A percentile compares a stretch with the other conserved stretches of the same genome.
Evolutionary conservation across 257 asterid genomes (phyloP).

Genomic region (Solanum tacnaense): DNA sequence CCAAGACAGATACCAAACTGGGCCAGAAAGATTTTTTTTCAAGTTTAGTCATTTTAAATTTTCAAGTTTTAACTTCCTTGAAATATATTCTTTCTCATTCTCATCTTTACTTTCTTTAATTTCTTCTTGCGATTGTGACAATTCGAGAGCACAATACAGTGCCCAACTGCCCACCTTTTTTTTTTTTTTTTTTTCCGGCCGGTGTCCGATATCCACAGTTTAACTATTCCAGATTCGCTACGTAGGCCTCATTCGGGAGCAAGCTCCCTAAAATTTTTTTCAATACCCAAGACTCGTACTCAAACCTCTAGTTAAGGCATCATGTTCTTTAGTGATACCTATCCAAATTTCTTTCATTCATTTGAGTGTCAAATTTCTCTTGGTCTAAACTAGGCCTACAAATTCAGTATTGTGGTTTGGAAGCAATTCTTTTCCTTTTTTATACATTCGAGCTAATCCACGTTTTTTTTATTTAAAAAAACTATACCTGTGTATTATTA

Average conservation of each 20-base stretch:
- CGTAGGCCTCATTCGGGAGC: neutral
- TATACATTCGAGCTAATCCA: neutral
- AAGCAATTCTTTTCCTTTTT: neutral
- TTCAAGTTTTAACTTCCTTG: neutral
- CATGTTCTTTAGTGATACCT: neutral
- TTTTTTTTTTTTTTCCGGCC: no score
- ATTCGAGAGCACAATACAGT: neutral
- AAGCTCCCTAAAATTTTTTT: no score
- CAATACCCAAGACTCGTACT: neutral
- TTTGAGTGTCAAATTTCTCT: neutral
- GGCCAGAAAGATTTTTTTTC: neutral
- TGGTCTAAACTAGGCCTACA: neutral
- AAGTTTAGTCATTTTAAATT: neutral
- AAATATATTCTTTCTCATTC: neutral
- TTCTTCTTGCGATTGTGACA: neutral
- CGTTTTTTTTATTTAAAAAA: neutral
- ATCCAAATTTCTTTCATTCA: neutral
- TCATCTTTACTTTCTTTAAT: neutral
- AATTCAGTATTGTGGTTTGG: neutral
- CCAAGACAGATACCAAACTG: neutral
- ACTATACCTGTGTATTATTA: neutral
- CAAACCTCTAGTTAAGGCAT: neutral
- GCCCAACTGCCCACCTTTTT: neutral
- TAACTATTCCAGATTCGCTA: no score
- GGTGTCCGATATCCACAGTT: neutral